Conservation (phyloP, 371 early-diverging fungal genomes). For the Mucor piriformis region DNA sequence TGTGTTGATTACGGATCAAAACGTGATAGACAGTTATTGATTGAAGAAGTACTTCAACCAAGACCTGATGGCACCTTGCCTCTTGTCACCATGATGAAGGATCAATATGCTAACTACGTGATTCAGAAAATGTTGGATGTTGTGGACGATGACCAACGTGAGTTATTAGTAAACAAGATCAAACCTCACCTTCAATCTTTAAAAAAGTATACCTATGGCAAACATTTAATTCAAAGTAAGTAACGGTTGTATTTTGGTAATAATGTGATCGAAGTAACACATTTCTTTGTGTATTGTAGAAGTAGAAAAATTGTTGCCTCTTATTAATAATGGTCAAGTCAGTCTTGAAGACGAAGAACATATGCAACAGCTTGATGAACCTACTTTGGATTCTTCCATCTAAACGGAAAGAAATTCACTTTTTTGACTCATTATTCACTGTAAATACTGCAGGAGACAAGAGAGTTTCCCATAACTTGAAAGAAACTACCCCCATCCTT, state of each 20-base stretch:
- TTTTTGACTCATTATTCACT: constrained; percentile 8
- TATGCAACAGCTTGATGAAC: constrained; percentile 4
- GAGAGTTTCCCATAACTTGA: neutral
- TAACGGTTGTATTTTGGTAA: neutral
- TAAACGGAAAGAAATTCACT: constrained; percentile 15
- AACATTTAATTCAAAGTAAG: constrained; percentile 87
- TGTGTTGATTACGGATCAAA: constrained; percentile 83
- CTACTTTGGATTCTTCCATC: neutral
- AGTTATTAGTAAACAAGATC: constrained; percentile 84
- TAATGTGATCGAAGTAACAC: neutral
- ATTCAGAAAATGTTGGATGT: constrained; percentile 99
- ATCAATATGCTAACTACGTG: constrained; percentile 99
- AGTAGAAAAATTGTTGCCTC: constrained; percentile 49
- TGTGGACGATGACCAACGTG: constrained; percentile 86
- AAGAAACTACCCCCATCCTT: neutral
- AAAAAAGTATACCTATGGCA: constrained; percentile 96
- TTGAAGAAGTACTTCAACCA: constrained; percentile 87
- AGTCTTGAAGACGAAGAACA: constrained; percentile 10
- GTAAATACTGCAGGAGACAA: constrained; percentile 18
- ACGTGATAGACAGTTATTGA: constrained; percentile 75
- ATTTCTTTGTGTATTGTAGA: constrained; percentile 20
- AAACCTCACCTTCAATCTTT: constrained; percentile 89
- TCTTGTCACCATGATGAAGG: constrained; percentile 95
- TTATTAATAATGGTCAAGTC: constrained; percentile 24
- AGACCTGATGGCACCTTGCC: constrained; percentile 81